These are phyloP conservation scores for Ophiocordyceps camponoti-leonardi DNA, from an alignment of 2,329 filamentous ascomycete species.

Conservation along the genomic window DNA sequence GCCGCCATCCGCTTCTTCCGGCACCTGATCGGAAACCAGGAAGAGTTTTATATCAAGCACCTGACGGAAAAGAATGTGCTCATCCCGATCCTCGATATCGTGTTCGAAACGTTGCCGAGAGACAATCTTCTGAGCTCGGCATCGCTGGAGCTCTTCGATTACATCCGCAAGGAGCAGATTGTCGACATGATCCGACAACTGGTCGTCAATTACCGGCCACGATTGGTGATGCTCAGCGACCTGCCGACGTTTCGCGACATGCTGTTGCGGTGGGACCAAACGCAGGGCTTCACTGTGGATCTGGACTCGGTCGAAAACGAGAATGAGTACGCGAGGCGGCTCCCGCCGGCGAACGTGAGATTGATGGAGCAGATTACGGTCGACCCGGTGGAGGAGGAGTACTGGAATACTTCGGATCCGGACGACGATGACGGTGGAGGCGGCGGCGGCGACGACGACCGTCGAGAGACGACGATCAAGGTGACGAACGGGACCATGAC, in stretches of 20 bases:
- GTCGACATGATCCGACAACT: conserved; percentile 72
- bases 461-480: background rate
- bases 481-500: conserved; percentile 44
- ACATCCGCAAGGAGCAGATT: conserved; percentile 65
- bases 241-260: conserved; percentile 71
- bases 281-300: conserved; percentile 47
- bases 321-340: conserved; percentile 31
- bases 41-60: conserved; percentile 81
- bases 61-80: conserved; percentile 69
- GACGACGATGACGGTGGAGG: conserved; percentile 50
- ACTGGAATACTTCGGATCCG: conserved; percentile 82
- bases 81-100: conserved; percentile 67
- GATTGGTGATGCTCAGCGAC: conserved; percentile 58
- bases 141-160: conserved; percentile 85
- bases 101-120: conserved; percentile 71
- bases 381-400: conserved; percentile 77
- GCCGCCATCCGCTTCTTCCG: conserved; percentile 90
- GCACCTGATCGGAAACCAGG: conserved; percentile 66
- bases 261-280: conserved; percentile 62
- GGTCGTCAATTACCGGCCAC: conserved; percentile 68
- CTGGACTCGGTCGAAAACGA: conserved; percentile 58
- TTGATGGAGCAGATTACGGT: conserved; percentile 55
- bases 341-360: conserved; percentile 27
- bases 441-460: conserved; percentile 10
- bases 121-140: conserved; percentile 91